Conservation (phyloP, 192 early-diverging fungal species). For the Coemansia sp. region DNA sequence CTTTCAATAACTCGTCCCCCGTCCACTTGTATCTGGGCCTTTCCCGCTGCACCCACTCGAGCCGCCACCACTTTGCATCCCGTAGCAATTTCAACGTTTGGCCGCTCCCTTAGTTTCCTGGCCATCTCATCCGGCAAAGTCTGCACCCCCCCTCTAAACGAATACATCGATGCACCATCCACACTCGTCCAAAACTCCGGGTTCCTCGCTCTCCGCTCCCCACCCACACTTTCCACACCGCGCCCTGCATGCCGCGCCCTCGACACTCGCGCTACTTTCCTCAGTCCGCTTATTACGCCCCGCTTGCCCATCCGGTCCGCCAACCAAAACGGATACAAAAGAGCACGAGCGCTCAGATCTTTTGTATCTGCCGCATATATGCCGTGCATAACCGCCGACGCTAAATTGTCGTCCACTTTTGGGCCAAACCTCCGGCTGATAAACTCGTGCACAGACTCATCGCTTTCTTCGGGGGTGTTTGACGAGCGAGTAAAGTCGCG, state of each 20-base stretch:
- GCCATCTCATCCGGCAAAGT: conserved; percentile 63
- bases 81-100: conserved; percentile 62
- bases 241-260: conserved; percentile 26
- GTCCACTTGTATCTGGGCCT: conserved; percentile 31
- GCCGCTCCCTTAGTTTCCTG: conserved; percentile 45
- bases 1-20: conserved; percentile 34
- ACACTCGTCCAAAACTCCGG: conserved; percentile 61
- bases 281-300: conserved; percentile 31
- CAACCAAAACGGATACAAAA: conserved; percentile 71
- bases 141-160: conserved; percentile 79
- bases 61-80: conserved; percentile 52
- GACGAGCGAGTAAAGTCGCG: conserved; percentile 23
- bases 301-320: conserved; percentile 53
- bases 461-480: conserved; percentile 27
- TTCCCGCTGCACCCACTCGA: conserved; percentile 24
- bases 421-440: conserved; percentile 73
- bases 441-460: conserved; percentile 88
- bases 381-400: conserved; percentile 88
- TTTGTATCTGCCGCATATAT: conserved; percentile 89
- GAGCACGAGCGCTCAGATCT: conserved; percentile 72
- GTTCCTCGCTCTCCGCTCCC: conserved; percentile 33
- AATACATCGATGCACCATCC: conserved; percentile 71
- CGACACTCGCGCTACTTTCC: conserved; percentile 30
- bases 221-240: conserved; percentile 16
- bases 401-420: conserved; percentile 74